Conservation (phyloP, 495 filamentous ascomycete genomes). For the Staphylotrichum longicolle region DNA sequence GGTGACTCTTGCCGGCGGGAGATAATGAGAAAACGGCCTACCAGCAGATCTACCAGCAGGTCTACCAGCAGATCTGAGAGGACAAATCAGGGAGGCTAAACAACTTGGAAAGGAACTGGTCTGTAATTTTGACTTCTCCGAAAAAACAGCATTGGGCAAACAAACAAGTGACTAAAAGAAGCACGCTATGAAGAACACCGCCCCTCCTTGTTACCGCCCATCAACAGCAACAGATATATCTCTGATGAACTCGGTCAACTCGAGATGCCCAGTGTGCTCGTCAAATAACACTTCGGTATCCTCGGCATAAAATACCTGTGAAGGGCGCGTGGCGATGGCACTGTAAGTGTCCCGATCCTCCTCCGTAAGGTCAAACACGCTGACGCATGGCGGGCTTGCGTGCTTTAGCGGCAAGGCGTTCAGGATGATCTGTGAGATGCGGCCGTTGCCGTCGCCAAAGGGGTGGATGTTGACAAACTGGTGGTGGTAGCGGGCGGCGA, state of each 20-base stretch:
- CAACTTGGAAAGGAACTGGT: too few relatives aligned
- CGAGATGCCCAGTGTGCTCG: neutral
- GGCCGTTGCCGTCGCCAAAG: slow-evolving; percentile 12
- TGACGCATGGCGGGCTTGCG: neutral
- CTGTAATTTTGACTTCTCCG: too few relatives aligned
- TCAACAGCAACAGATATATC: too few relatives aligned
- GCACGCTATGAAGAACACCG: too few relatives aligned
- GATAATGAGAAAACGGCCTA: too few relatives aligned
- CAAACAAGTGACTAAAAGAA: too few relatives aligned
- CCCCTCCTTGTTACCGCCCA: too few relatives aligned
- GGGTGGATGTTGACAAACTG: neutral
- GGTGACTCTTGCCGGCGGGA: too few relatives aligned
- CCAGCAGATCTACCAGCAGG: too few relatives aligned
- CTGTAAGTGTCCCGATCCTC: neutral
- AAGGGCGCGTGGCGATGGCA: neutral
- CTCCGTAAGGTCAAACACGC: neutral
- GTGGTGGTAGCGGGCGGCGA: neutral
- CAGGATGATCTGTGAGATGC: slow-evolving; percentile 1
- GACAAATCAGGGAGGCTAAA: too few relatives aligned
- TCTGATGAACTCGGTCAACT: neutral
- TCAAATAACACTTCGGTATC: neutral
- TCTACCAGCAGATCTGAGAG: too few relatives aligned
- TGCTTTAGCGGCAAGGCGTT: neutral
- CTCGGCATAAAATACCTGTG: neutral
- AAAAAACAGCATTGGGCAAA: too few relatives aligned